Evolutionary conservation across 768 basidiomycete species (phyloP).

Genomic region (Termitomyces sp.): DNA sequence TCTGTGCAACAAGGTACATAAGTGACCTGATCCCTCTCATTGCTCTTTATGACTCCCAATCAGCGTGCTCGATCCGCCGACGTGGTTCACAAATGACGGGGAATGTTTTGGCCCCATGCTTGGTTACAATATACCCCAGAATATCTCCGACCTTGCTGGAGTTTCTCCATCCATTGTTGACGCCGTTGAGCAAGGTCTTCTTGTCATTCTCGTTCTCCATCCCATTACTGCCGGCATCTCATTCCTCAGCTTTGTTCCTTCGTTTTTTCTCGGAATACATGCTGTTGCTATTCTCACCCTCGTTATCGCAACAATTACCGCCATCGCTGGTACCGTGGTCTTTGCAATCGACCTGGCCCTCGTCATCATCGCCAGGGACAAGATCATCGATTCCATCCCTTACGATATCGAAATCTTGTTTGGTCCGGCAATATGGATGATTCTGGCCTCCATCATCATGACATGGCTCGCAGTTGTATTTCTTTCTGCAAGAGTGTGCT

Average conservation of each 20-base stretch:
- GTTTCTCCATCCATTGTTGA: conserved; percentile 41
- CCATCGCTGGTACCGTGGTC: conserved; percentile 49
- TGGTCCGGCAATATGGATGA: conserved; percentile 76
- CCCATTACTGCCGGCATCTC: conserved; percentile 61
- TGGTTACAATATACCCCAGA: conserved; percentile 62
- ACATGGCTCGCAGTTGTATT: conserved; percentile 60
- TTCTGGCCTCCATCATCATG: conserved; percentile 48
- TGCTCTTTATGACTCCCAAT: conserved; percentile 1
- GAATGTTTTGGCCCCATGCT: conserved; percentile 61
- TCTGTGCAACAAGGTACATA: conserved; percentile 52
- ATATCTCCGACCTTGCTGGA: conserved; percentile 36
- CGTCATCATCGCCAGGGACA: conserved; percentile 45
- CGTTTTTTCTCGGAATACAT: conserved; percentile 60
- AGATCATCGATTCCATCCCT: conserved; percentile 36
- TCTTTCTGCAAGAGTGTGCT: conserved; percentile 62
- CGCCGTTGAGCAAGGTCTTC: conserved; percentile 45
- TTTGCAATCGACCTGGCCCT: conserved; percentile 63
- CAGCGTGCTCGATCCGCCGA: conserved; percentile 31
- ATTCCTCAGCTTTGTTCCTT: conserved; percentile 46
- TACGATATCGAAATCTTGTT: conserved; percentile 45
- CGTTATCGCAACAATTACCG: conserved; percentile 52
- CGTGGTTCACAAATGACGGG: conserved; percentile 34
- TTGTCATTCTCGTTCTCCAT: conserved; percentile 64
- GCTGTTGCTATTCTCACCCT: conserved; percentile 54
- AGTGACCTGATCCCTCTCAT: background rate